Conservation (phyloP, 352 stramenopile species). For the Phytophthora litchii region DNA sequence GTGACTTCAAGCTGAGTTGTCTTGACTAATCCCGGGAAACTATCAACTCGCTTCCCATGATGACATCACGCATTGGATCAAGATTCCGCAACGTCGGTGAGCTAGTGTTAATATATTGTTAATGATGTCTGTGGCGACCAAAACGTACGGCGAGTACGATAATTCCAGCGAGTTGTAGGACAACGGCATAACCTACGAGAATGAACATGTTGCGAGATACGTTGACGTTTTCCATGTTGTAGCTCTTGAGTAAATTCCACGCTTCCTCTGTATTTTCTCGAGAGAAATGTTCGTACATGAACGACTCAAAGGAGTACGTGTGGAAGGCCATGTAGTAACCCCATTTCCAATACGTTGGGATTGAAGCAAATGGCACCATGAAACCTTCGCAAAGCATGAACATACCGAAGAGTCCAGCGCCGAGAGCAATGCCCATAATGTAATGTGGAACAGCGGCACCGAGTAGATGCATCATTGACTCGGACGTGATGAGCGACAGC, state of each 20-base stretch:
- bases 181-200: conserved; percentile 46
- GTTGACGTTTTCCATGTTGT: conserved; percentile 65
- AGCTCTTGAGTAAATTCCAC: conserved; percentile 42
- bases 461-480: conserved; percentile 84
- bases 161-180: conserved; percentile 51
- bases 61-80: too few relatives aligned
- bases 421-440: conserved; percentile 87
- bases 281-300: conserved; percentile 87
- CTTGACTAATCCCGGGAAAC: too few relatives aligned
- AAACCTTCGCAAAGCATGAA: conserved; percentile 90
- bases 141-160: conserved; percentile 37
- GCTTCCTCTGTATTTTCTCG: conserved; percentile 24
- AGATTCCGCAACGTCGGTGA: too few relatives aligned
- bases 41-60: too few relatives aligned
- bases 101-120: background rate
- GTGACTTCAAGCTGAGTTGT: too few relatives aligned
- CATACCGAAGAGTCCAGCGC: conserved; percentile 82
- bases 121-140: conserved; percentile 23
- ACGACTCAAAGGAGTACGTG: conserved; percentile 84
- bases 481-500: conserved; percentile 71
- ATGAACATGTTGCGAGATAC: conserved; percentile 63
- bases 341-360: conserved; percentile 82
- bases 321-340: conserved; percentile 88
- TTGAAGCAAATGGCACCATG: conserved; percentile 65
- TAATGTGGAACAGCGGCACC: conserved; percentile 79